Base-by-base conservation (phyloP, 1,284 basidiomycete genomes). In the Meira miltonrushii region DNA sequence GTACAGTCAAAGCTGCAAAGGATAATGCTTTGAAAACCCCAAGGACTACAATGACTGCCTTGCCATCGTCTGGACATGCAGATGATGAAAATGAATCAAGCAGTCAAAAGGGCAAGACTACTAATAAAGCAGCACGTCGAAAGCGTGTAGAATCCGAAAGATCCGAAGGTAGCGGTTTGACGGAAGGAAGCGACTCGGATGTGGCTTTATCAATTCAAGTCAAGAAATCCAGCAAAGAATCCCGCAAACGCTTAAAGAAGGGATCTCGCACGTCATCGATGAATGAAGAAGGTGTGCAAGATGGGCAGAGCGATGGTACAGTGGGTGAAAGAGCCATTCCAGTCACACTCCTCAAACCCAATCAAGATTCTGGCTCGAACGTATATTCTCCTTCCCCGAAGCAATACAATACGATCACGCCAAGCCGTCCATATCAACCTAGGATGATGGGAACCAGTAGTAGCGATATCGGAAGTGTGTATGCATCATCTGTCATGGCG, bases 401-500 rank as follows among this genome's bases (percentile, higher is more conserved):
- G 37, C 39, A 17, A n/a, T 55, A 59, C 28, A 62, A 67, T 40
- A 55, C 65, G 19, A 61, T 59, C 21, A 71, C 67, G 10, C 67
- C 67, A 1, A 58, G 62, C 44, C 64, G 70, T 21, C 62, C 65
- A 17, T 61, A 57, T 21, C 38, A 61, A 25, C 63, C 64, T 17
- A 3, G 28, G 28, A 33, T 33, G 28, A 33, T 33, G 28, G 28
- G 28, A 33, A 66, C 64, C 37, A 58, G 59, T 39, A 66, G 68
- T 62, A 72, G 69, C 60, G 54, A 60, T 39, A 60, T 57, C n/a
- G 62, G 65, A 39, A 67, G 65, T 62, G 39, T 19, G 10, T 49
- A 39, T n/a, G 38, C 46, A 8, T 50, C 12, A n/a, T 37, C 55
- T 8, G 38, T 48, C n/a, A 53, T 53, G 50, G 39, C 50, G 15